Evolutionary conservation across 2,329 filamentous ascomycete genomes (phyloP), one percentile per base, ranked within the genome.

Genomic region (Lasiodiplodia sp.): DNA sequence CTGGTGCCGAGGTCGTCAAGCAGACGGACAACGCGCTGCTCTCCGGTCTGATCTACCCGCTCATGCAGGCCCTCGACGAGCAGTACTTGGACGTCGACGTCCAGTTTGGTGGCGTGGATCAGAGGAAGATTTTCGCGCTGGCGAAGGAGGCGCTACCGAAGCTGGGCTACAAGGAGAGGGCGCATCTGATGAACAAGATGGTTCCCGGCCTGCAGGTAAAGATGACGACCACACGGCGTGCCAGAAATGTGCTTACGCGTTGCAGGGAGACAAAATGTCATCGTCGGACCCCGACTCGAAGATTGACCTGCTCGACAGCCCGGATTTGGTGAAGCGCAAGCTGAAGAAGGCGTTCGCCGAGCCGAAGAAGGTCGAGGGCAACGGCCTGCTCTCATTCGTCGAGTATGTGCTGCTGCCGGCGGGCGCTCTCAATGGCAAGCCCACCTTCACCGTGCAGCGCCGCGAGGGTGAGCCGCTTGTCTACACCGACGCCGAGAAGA

Each of bases 1-100:
- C 95, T 0, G 95, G 95, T 49, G 92, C 93, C 1, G 96, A 98
- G 81, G 89, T 98, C 8, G 95, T 99, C 72, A 98, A 98, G 86
- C 94, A 98, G 83, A 89, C 91, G 3, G 87, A 88, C 68, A 94
- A 95, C 75, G 88, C 91, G 11, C 87, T 91, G 3, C 78, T 96
- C 67, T 89, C 87, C 68, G 92, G 92, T 1, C 85, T 95, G 14
- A 86, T 95, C 70, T 96, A 96, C 84, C 92, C 93, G 0, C 85
- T 96, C 58, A 90, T 99, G 81, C 96, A 98, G 81, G 92, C 92
- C 0, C 83, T 98, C 57, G 95, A 98, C 76, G 95, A 98, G 82
- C 87, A 81, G 71, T 79, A 97, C 84, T 85, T 99, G 3, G 89
- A 89, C 68, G 92, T 94, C 4, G 95, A 99, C 78, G 91, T 88